These are phyloP conservation scores for Rhizoctonia solani DNA, from an alignment of 1,284 basidiomycete species.

Conservation along the genomic window DNA sequence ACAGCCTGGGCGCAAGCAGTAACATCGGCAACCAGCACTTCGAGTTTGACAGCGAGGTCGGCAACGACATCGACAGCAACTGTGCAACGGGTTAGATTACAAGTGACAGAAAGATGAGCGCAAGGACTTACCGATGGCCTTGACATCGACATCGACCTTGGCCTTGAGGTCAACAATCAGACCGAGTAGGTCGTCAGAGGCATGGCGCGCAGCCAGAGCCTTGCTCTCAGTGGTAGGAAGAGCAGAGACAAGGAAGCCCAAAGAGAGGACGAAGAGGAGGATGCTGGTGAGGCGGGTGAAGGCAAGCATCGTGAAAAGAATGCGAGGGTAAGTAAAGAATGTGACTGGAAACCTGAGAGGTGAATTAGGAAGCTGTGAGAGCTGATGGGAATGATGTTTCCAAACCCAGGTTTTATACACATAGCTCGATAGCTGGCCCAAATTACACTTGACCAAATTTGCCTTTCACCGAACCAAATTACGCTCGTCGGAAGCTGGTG, in stretches of 20 bases:
- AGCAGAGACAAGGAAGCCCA: conserved; percentile 18
- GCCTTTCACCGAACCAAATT: no score
- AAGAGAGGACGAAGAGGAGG: conserved; percentile 24
- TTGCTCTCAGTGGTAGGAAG: neutral
- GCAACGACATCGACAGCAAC: neutral
- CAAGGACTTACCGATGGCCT: neutral
- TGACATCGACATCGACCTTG: neutral
- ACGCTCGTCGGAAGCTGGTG: no score
- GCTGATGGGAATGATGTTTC: no score
- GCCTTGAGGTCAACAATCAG: neutral
- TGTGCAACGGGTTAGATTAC: neutral
- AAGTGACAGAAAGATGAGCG: no score
- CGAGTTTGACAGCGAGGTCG: neutral
- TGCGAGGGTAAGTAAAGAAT: neutral
- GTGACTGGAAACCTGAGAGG: neutral
- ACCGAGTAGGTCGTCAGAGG: neutral
- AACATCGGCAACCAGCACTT: neutral
- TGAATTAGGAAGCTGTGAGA: neutral
- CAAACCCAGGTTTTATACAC: no score
- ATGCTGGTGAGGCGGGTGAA: conserved; percentile 30
- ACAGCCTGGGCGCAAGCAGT: neutral
- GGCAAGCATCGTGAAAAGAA: conserved; percentile 9
- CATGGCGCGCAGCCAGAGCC: neutral
- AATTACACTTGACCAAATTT: no score
- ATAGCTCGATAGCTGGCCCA: no score